Evolutionary conservation across 2,329 filamentous ascomycete genomes (phyloP).

Genomic region (Botrytis squamosa): DNA sequence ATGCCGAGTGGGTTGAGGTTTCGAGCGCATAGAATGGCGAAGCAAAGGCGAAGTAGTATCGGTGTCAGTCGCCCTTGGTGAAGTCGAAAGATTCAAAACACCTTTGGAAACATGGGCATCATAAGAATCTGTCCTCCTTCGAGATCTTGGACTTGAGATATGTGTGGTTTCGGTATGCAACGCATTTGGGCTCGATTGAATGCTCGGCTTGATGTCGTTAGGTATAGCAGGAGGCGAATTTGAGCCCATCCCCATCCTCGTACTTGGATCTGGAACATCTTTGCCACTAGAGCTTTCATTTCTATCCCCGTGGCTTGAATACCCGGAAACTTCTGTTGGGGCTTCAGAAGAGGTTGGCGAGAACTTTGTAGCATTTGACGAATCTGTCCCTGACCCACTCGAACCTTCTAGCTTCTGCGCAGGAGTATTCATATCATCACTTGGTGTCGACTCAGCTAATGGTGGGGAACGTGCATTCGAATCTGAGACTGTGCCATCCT

Average conservation of each 20-base stretch:
- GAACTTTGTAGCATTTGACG: background rate
- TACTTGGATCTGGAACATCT: background rate
- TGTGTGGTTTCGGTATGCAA: slow-evolving; percentile 20
- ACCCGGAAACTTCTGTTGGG: background rate
- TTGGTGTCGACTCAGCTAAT: background rate
- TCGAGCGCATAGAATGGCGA: slow-evolving; percentile 39
- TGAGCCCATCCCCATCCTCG: background rate
- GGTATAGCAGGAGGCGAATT: background rate
- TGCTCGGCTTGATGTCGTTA: slow-evolving; percentile 11
- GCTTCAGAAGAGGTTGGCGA: background rate
- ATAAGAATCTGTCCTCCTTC: slow-evolving; percentile 25
- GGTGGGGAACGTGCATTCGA: background rate
- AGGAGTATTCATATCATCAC: slow-evolving; percentile 4
- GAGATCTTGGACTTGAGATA: slow-evolving; percentile 21
- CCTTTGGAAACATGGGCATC: slow-evolving; percentile 35
- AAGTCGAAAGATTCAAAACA: slow-evolving; percentile 29
- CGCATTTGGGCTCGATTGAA: slow-evolving; percentile 18
- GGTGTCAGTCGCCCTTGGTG: slow-evolving; percentile 25
- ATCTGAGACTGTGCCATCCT: slow-evolving; percentile 13
- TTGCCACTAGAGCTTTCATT: background rate
- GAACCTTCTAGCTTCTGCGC: slow-evolving; percentile 10
- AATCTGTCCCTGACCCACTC: background rate
- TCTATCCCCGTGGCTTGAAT: background rate
- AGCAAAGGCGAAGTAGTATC: slow-evolving; percentile 24
- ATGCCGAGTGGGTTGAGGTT: slow-evolving; percentile 32